These are phyloP conservation scores for Malbranchea cinnamomea DNA, from an alignment of 2,329 filamentous ascomycete genomes.

Conservation along the genomic window DNA sequence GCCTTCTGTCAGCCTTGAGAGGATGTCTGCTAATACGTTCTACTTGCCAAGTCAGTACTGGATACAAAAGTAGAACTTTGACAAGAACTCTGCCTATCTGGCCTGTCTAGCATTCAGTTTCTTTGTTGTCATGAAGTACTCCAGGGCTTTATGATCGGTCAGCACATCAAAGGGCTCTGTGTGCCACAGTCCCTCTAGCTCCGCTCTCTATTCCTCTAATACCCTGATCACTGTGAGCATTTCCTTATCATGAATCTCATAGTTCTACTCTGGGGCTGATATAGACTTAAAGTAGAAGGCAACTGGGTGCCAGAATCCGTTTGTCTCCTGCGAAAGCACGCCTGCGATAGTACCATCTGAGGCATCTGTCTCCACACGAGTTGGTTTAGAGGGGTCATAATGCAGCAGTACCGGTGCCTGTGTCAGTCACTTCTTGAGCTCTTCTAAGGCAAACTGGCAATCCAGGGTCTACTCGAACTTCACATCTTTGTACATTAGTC, in stretches of 20 bases:
- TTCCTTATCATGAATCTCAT: constrained; percentile 12
- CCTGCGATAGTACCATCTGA: not conserved
- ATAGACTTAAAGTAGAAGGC: constrained; percentile 1
- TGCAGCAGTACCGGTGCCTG: not conserved
- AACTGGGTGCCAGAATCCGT: not conserved
- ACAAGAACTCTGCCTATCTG: too few relatives aligned
- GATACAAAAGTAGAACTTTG: too few relatives aligned
- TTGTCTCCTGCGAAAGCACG: not conserved
- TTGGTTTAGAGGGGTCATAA: constrained; percentile 1
- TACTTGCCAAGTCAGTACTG: too few relatives aligned
- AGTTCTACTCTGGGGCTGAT: constrained; percentile 7
- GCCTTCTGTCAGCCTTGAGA: too few relatives aligned
- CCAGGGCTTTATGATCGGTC: constrained; percentile 17
- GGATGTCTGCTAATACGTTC: too few relatives aligned
- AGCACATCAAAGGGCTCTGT: constrained; percentile 11
- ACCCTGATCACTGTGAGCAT: constrained; percentile 10
- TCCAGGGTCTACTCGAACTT: not conserved
- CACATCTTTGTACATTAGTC: not conserved
- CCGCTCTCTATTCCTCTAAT: constrained; percentile 15
- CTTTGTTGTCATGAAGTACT: constrained; percentile 18
- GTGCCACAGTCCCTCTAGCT: constrained; percentile 10
- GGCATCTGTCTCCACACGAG: not conserved
- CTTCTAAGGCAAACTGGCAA: not conserved
- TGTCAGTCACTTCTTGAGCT: not conserved
- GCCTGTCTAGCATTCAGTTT: constrained; percentile 15